Evolutionary conservation across 1,284 basidiomycete genomes (phyloP).

Genomic region (Quambalaria eucalypti): DNA sequence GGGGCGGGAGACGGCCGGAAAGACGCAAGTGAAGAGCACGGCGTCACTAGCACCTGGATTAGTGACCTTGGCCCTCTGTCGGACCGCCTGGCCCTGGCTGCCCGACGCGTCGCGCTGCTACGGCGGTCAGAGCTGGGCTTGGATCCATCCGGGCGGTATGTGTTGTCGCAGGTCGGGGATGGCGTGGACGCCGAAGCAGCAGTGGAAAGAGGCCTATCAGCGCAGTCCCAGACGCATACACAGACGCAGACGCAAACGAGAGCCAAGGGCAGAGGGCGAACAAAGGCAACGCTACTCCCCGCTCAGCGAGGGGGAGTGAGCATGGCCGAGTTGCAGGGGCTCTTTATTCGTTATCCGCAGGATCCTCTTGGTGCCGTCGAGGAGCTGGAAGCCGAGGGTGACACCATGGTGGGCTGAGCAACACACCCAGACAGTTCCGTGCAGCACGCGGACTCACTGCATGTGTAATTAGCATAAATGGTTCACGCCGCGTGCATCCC

Average conservation of each 20-base stretch:
- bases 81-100: conserved; percentile 1
- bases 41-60: conserved; percentile 4
- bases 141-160: conserved; percentile 4
- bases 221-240: neutral
- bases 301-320: conserved; percentile 43
- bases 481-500: no score
- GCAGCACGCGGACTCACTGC: no score
- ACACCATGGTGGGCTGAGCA: neutral
- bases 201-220: neutral
- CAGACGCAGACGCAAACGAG: neutral
- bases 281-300: conserved; percentile 10
- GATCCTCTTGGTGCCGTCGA: conserved; percentile 30
- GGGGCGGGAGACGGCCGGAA: neutral
- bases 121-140: conserved; percentile 9
- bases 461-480: no score
- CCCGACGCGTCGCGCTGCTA: conserved; percentile 5
- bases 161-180: no score
- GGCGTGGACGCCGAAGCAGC: no score
- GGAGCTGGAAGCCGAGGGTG: conserved; percentile 17
- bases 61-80: conserved; percentile 3
- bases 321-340: conserved; percentile 46
- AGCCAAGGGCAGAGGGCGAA: neutral
- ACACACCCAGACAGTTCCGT: no score
- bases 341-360: conserved; percentile 44
- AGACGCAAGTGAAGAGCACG: conserved; percentile 1